phyloP scores from a whole-genome alignment of 2,329 filamentous ascomycete species.

The Sodiomyces alkalinus region DNA sequence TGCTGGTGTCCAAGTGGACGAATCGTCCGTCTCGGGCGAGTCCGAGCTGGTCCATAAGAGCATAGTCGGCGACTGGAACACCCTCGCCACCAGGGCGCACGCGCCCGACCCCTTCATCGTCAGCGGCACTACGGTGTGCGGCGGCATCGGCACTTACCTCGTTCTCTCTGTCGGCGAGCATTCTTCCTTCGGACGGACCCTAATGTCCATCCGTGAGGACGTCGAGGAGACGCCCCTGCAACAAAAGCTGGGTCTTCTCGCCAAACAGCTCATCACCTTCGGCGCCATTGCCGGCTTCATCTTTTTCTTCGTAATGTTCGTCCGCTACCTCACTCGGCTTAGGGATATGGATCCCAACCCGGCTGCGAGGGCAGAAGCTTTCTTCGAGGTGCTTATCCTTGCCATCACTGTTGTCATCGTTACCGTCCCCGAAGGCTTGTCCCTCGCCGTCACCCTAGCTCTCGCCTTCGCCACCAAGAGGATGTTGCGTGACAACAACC shows the following conservation, averaged over 20 bases:
- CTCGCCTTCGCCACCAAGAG: conserved; percentile 47
- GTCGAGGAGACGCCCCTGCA: conserved; percentile 67
- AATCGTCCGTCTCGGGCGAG: conserved; percentile 64
- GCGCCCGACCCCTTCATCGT: conserved; percentile 66
- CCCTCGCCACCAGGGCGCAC: conserved; percentile 39
- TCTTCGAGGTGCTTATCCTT: conserved; percentile 41
- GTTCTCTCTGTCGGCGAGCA: conserved; percentile 62
- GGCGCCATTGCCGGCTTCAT: conserved; percentile 23
- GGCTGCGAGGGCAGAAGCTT: conserved; percentile 35
- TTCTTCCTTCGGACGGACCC: conserved; percentile 60
- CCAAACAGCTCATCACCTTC: conserved; percentile 51
- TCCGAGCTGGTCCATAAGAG: conserved; percentile 58
- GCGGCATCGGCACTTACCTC: conserved; percentile 61
- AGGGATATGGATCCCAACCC: conserved; percentile 14
- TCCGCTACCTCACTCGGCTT: conserved; percentile 21
- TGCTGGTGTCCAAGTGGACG: conserved; percentile 48
- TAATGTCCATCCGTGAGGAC: conserved; percentile 65
- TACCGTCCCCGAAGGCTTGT: conserved; percentile 45
- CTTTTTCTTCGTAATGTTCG: conserved; percentile 25
- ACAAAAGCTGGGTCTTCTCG: conserved; percentile 60
- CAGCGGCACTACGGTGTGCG: conserved; percentile 62
- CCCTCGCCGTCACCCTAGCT: conserved; percentile 44
- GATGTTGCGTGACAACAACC: conserved; percentile 48
- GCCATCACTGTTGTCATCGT: conserved; percentile 44
- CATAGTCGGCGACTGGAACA: conserved; percentile 45